phyloP scores from a whole-genome alignment of 1,139 yeast genomes.

The Nakaseomyces sp. region DNA sequence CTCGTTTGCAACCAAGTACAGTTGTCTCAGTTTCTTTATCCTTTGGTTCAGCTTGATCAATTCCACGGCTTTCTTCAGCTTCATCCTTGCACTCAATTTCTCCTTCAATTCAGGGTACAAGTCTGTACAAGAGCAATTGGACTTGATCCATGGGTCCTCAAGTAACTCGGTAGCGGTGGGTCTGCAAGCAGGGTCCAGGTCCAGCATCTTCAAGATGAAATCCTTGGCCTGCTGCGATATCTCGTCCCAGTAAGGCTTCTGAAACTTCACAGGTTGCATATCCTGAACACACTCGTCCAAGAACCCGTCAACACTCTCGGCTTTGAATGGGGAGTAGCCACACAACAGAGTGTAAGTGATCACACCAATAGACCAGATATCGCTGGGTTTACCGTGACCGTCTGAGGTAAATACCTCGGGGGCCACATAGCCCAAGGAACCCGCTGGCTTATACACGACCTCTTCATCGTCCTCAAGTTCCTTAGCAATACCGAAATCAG shows the following conservation, averaged over 20 bases:
- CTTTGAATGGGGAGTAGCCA: constrained; percentile 87
- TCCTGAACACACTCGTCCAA: constrained; percentile 70
- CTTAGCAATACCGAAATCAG: constrained; percentile 91
- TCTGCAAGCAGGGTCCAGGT: constrained; percentile 54
- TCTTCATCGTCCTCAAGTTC: constrained; percentile 50
- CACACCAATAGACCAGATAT: constrained; percentile 88
- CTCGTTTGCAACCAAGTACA: constrained; percentile 40
- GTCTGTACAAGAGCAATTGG: constrained; percentile 43
- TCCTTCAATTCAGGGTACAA: constrained; percentile 61
- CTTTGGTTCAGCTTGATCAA: constrained; percentile 67
- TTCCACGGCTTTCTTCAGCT: constrained; percentile 79
- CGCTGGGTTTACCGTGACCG: constrained; percentile 90
- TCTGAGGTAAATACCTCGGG: constrained; percentile 73
- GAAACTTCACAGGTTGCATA: constrained; percentile 58
- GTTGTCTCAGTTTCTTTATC: constrained; percentile 53
- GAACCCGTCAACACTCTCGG: constrained; percentile 76
- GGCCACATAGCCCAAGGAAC: constrained; percentile 90
- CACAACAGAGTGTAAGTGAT: constrained; percentile 82
- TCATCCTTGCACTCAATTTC: constrained; percentile 76
- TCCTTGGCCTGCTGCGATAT: constrained; percentile 68
- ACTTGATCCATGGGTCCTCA: constrained; percentile 61
- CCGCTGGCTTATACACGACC: constrained; percentile 69
- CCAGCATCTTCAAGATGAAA: constrained; percentile 59
- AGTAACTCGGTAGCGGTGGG: constrained; percentile 60
- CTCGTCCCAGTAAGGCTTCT: constrained; percentile 77